Percentiles rank a stretch among this genome's conserved stretches.
Conservation (phyloP, 2,329 filamentous ascomycete species). For the Diaporthe longicolla region DNA sequence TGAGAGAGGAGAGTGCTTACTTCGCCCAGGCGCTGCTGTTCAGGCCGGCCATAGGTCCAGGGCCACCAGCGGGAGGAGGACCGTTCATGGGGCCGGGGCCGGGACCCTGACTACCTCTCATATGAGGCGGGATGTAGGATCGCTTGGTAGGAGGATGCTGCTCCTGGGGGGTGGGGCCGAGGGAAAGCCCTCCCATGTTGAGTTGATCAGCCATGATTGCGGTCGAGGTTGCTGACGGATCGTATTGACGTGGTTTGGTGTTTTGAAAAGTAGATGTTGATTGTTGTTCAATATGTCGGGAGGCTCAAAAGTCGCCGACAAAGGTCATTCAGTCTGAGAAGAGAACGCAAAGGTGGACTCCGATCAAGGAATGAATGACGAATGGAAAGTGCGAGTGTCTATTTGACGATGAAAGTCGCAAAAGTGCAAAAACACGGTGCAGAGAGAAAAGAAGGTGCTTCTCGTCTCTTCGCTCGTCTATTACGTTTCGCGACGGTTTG, state of each 20-base stretch:
- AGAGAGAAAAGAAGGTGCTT: constrained; percentile 41
- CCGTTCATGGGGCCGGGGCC: constrained; percentile 42
- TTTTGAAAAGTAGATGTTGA: constrained; percentile 30
- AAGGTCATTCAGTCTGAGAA: constrained; percentile 39
- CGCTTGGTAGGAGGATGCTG: constrained; percentile 57
- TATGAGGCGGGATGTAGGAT: constrained; percentile 89
- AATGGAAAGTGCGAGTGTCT: constrained; percentile 35
- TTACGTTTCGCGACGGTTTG: constrained; percentile 40
- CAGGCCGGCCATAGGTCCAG: constrained; percentile 59
- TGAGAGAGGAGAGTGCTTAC: constrained; percentile 58
- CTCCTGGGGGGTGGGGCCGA: constrained; percentile 63
- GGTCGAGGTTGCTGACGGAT: constrained; percentile 43
- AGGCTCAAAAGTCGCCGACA: constrained; percentile 37
- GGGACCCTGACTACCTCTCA: constrained; percentile 72
- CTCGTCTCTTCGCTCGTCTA: constrained; percentile 41
- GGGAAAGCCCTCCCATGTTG: constrained; percentile 82
- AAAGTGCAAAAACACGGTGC: constrained; percentile 37
- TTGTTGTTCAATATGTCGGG: constrained; percentile 37
- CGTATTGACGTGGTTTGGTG: constrained; percentile 38
- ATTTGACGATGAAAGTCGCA: constrained; percentile 38
- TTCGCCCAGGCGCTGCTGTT: constrained; percentile 76
- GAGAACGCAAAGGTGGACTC: constrained; percentile 34
- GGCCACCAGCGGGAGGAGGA: constrained; percentile 34
- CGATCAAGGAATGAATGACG: constrained; percentile 39
- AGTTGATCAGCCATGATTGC: constrained; percentile 85